Evolutionary conservation across 768 basidiomycete species (phyloP).

Genomic region (Suillus decipiens): DNA sequence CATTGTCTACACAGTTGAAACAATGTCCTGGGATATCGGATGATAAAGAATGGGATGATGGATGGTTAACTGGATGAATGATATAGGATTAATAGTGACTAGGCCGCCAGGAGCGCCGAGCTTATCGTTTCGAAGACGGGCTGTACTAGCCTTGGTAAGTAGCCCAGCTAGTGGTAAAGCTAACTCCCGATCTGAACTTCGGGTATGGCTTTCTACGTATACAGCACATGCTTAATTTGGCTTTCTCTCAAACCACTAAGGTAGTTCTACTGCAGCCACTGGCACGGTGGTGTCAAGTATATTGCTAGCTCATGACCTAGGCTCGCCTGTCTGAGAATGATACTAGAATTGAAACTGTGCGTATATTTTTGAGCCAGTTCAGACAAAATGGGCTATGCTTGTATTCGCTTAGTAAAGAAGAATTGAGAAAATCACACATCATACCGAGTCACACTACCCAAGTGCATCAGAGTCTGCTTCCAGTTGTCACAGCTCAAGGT

Average conservation of each 20-base stretch:
- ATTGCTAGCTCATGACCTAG: not conserved
- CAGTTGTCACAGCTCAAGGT: not conserved
- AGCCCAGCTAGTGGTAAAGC: not conserved
- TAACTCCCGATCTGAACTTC: constrained; percentile 10
- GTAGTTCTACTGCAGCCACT: not conserved
- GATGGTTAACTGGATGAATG: constrained; percentile 9
- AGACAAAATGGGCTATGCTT: no score
- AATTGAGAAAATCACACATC: not conserved
- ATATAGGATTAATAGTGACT: not conserved
- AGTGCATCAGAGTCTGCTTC: not conserved
- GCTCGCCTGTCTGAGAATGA: not conserved
- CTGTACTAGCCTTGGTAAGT: constrained; percentile 6
- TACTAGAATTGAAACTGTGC: not conserved
- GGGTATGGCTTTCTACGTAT: not conserved
- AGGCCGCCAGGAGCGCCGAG: not conserved
- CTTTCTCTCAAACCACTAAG: not conserved
- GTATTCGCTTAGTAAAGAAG: not conserved
- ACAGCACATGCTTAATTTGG: constrained; percentile 7
- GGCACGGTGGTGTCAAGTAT: not conserved
- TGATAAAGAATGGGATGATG: not conserved
- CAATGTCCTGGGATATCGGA: constrained; percentile 7
- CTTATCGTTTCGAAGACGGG: constrained; percentile 7
- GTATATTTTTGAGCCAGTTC: not conserved
- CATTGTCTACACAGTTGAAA: constrained; percentile 44
- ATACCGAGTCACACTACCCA: not conserved